Conservation (phyloP, 306 rosid species). For the Mucuna pruriens region DNA sequence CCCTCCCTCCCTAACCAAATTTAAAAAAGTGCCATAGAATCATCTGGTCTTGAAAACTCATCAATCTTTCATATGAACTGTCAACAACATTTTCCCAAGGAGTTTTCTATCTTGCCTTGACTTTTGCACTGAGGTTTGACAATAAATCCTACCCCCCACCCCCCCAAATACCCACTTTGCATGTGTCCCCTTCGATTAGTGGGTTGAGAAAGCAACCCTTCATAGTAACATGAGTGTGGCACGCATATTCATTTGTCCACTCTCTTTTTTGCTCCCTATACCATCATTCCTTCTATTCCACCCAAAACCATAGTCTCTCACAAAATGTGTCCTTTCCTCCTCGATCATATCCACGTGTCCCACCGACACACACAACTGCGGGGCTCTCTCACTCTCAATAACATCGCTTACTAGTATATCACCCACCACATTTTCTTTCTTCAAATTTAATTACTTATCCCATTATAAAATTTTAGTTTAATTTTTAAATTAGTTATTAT, state of each 20-base stretch:
- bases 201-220: conserved; percentile 58
- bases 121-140: conserved; percentile 31
- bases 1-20: not conserved
- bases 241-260: conserved; percentile 61
- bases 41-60: conserved; percentile 31
- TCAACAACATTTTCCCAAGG: conserved; percentile 38
- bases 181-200: conserved; percentile 47
- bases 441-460: not conserved
- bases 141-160: conserved; percentile 14
- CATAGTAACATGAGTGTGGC: conserved; percentile 55
- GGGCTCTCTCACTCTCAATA: conserved; percentile 28
- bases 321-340: conserved; percentile 51
- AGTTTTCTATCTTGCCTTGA: conserved; percentile 19
- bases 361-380: conserved; percentile 52
- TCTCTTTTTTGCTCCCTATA: conserved; percentile 55
- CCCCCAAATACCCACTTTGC: conserved; percentile 31
- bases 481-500: no score
- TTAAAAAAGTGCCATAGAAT: conserved; percentile 31
- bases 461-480: not conserved
- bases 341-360: conserved; percentile 61
- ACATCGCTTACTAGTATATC: not conserved
- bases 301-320: conserved; percentile 46
- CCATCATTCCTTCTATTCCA: conserved; percentile 51
- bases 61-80: conserved; percentile 52
- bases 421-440: not conserved